Evolutionary conservation across 148 eudicot species (phyloP).

Genomic region (Linanthus parryae): DNA sequence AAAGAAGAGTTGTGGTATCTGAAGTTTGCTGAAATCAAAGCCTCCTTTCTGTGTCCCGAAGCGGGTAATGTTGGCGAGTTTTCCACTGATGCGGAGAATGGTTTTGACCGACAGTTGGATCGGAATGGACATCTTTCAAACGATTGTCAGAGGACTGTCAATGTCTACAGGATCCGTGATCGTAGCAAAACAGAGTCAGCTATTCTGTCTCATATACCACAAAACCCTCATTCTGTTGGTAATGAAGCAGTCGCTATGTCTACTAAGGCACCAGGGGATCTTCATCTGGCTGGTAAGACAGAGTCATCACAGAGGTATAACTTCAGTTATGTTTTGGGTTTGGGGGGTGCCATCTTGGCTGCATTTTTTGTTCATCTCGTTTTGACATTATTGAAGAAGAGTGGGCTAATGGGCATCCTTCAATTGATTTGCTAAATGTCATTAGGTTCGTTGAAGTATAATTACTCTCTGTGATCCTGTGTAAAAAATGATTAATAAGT

Average conservation of each 20-base stretch:
- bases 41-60: conserved; percentile 58
- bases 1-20: conserved; percentile 62
- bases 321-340: conserved; percentile 12
- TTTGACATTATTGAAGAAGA: conserved; percentile 12
- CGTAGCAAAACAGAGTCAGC: conserved; percentile 37
- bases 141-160: conserved; percentile 46
- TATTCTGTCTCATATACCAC: conserved; percentile 21
- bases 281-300: conserved; percentile 18
- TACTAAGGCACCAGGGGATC: too few relatives aligned
- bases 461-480: too few relatives aligned
- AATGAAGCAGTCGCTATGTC: too few relatives aligned
- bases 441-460: conserved; percentile 80
- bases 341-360: conserved; percentile 9
- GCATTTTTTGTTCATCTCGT: conserved; percentile 7
- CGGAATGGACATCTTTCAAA: conserved; percentile 32
- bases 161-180: conserved; percentile 48
- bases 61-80: conserved; percentile 26
- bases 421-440: conserved; percentile 47
- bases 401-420: conserved; percentile 55
- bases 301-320: conserved; percentile 6
- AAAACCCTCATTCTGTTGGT: conserved; percentile 20
- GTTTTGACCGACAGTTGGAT: conserved; percentile 28
- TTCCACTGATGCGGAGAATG: conserved; percentile 18
- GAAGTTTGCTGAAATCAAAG: conserved; percentile 58
- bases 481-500: too few relatives aligned